Evolutionary conservation across 108 stramenopile genomes (phyloP).

Genomic region (Ochromonas danica): DNA sequence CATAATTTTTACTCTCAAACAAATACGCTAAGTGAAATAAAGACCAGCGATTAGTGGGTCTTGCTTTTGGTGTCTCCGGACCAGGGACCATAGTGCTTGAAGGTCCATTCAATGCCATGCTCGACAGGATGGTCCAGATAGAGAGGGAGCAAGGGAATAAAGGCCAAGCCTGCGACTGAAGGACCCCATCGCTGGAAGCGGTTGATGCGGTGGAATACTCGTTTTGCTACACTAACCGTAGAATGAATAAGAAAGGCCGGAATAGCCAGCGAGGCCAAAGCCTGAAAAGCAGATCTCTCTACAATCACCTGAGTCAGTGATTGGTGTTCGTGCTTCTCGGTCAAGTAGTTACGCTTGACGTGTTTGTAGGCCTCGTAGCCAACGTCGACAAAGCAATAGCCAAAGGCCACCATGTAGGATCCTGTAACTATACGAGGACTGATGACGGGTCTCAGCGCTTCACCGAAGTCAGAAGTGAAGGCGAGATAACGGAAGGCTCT

Average conservation of each 20-base stretch:
- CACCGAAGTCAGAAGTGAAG: slow-evolving; percentile 21
- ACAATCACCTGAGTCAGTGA: not conserved
- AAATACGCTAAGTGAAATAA: no score
- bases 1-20: no score
- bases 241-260: not conserved
- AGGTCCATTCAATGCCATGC: not conserved
- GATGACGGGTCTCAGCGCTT: slow-evolving; percentile 21
- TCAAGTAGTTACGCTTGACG: not conserved
- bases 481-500: not conserved
- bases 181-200: slow-evolving; percentile 4
- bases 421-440: not conserved
- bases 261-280: not conserved
- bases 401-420: not conserved
- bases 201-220: not conserved
- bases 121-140: slow-evolving; percentile 18
- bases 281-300: slow-evolving; percentile 5
- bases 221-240: slow-evolving; percentile 4
- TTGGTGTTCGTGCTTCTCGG: not conserved
- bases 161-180: not conserved
- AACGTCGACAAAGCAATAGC: slow-evolving; percentile 11
- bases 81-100: slow-evolving; percentile 10
- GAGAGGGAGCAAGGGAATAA: slow-evolving; percentile 9
- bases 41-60: no score
- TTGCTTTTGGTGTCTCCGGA: no score
- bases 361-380: slow-evolving; percentile 7